phyloP scores from a whole-genome alignment of 1,284 basidiomycete genomes.

The Sanguinoderma infundibulare region DNA sequence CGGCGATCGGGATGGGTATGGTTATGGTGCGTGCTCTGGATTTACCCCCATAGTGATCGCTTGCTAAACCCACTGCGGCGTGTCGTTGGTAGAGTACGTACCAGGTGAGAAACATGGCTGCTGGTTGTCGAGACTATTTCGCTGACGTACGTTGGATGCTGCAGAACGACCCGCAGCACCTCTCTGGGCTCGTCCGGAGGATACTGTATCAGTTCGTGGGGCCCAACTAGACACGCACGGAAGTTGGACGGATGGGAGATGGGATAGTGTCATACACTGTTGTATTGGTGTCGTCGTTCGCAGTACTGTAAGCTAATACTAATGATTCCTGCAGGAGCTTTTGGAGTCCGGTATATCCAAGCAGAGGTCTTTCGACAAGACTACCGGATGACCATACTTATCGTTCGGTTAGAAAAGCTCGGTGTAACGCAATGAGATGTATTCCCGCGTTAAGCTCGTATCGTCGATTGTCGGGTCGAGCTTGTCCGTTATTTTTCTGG shows the following conservation, averaged over 20 bases:
- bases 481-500: no score
- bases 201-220: conserved; percentile 94
- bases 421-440: no score
- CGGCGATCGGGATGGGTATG: conserved; percentile 85
- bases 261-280: neutral
- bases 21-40: conserved; percentile 73
- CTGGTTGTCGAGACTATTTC: neutral
- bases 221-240: conserved; percentile 57
- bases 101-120: conserved; percentile 43
- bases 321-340: no score
- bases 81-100: conserved; percentile 46
- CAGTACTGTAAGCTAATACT: neutral
- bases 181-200: conserved; percentile 86
- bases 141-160: conserved; percentile 35
- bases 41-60: neutral
- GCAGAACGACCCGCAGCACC: conserved; percentile 87
- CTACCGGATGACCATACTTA: no score
- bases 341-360: no score
- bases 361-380: no score
- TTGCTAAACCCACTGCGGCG: neutral
- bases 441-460: no score
- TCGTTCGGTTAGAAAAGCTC: no score
- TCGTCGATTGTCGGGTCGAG: no score
- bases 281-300: neutral
- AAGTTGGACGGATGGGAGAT: neutral